A percentile compares a stretch with the other conserved stretches of the same genome.
Evolutionary conservation across 257 asterid species (phyloP).

Genomic region (Datura wrightii): DNA sequence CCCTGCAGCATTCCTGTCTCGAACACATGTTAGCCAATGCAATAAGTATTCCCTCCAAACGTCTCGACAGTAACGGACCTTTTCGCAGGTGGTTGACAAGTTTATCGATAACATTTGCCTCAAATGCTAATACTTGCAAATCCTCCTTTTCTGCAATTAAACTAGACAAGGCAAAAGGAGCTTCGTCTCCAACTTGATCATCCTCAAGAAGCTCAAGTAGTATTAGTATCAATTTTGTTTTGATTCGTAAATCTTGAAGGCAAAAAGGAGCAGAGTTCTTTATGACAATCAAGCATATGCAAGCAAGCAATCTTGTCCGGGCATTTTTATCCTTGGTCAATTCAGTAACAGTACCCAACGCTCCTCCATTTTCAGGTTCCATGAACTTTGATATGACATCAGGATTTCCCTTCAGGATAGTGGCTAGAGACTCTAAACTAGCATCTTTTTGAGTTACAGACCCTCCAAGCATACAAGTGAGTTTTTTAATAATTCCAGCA

Average conservation of each 20-base stretch:
- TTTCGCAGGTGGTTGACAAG: slow-evolving; percentile 60
- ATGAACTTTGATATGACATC: slow-evolving; percentile 68
- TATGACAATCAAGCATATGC: slow-evolving; percentile 72
- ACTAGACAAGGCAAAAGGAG: slow-evolving; percentile 77
- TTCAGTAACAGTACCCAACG: slow-evolving; percentile 61
- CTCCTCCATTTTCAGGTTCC: slow-evolving; percentile 76
- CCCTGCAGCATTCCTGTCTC: slow-evolving; percentile 84
- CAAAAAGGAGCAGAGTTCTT: slow-evolving; percentile 61
- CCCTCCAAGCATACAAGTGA: slow-evolving; percentile 77
- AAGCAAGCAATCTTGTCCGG: slow-evolving; percentile 85
- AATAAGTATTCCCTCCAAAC: slow-evolving; percentile 73
- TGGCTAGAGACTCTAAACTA: slow-evolving; percentile 83
- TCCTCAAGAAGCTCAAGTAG: slow-evolving; percentile 86
- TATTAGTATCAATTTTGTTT: slow-evolving; percentile 62
- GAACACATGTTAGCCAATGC: slow-evolving; percentile 86
- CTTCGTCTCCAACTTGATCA: slow-evolving; percentile 97
- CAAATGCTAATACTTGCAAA: slow-evolving; percentile 78
- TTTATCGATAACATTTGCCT: slow-evolving; percentile 65
- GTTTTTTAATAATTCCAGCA: slow-evolving; percentile 75
- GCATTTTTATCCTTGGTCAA: slow-evolving; percentile 77
- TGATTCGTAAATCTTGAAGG: slow-evolving; percentile 66
- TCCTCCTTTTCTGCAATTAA: slow-evolving; percentile 80
- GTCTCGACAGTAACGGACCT: slow-evolving; percentile 61
- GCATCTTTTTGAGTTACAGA: slow-evolving; percentile 80
- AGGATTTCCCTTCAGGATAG: slow-evolving; percentile 70